phyloP scores from a whole-genome alignment of 495 filamentous ascomycete species.

The Chaetomidium leptoderma region DNA sequence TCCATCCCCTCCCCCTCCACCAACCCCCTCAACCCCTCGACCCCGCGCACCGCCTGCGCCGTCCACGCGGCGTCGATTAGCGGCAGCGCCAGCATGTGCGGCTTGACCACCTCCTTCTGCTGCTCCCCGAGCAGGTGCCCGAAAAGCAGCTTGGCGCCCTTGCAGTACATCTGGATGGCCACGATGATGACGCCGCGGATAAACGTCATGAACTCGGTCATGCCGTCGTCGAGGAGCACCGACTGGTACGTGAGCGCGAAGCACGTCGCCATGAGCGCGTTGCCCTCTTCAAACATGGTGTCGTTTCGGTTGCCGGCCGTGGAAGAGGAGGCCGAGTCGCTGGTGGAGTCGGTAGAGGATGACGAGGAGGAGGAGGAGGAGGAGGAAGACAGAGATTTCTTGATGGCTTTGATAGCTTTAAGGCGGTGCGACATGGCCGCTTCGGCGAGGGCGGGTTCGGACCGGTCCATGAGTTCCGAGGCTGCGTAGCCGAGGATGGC shows the following conservation, averaged over 20 bases:
- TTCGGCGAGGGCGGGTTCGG: slow-evolving; percentile 28
- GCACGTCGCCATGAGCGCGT: slow-evolving; percentile 54
- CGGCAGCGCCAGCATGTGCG: slow-evolving; percentile 33
- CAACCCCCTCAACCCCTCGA: slow-evolving; percentile 37
- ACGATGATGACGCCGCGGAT: slow-evolving; percentile 56
- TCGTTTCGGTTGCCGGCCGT: background rate
- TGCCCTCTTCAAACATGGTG: slow-evolving; percentile 38
- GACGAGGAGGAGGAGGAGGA: background rate
- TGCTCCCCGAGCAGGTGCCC: slow-evolving; percentile 36
- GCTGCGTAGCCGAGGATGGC: slow-evolving; percentile 56
- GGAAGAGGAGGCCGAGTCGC: background rate
- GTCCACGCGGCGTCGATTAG: slow-evolving; percentile 35
- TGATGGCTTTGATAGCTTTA: slow-evolving; percentile 53
- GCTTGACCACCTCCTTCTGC: slow-evolving; percentile 27
- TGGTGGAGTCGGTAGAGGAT: background rate
- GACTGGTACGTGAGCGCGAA: slow-evolving; percentile 59
- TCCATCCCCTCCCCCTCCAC: slow-evolving; percentile 17
- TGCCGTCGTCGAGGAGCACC: slow-evolving; percentile 54
- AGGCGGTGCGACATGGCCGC: slow-evolving; percentile 52
- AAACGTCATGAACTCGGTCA: slow-evolving; percentile 60
- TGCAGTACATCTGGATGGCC: slow-evolving; percentile 45
- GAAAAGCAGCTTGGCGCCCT: slow-evolving; percentile 46
- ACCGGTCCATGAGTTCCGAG: slow-evolving; percentile 44
- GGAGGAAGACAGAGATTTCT: slow-evolving; percentile 34
- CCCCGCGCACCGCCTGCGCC: slow-evolving; percentile 33